These are phyloP conservation scores for Hygrophila difformis DNA, from an alignment of 257 asterid species.

Conservation along the genomic window DNA sequence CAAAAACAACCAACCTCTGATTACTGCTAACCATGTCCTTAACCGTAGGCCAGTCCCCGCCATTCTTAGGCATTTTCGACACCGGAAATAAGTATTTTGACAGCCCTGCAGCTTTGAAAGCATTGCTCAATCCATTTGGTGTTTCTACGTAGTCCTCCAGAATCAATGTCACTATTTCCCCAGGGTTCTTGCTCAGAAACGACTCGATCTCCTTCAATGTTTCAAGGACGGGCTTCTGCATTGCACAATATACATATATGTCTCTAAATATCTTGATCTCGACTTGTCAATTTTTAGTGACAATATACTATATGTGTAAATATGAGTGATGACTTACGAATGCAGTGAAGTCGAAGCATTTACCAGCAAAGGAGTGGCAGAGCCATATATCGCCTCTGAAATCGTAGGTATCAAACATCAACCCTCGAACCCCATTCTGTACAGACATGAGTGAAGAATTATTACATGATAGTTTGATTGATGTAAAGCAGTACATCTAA, in stretches of 20 bases:
- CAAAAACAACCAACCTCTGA: slow-evolving; percentile 64
- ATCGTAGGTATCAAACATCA: slow-evolving; percentile 76
- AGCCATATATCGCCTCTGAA: slow-evolving; percentile 62
- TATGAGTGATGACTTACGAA: slow-evolving; percentile 31
- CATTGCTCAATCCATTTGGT: slow-evolving; percentile 51
- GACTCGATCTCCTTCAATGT: slow-evolving; percentile 50
- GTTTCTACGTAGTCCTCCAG: slow-evolving; percentile 68
- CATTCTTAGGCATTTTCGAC: slow-evolving; percentile 56
- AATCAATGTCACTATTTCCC: slow-evolving; percentile 60
- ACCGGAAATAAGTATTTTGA: slow-evolving; percentile 62
- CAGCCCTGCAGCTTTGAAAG: slow-evolving; percentile 50
- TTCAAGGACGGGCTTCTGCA: slow-evolving; percentile 50
- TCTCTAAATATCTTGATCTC: background rate
- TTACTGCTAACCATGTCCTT: slow-evolving; percentile 52
- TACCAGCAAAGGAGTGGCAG: slow-evolving; percentile 74
- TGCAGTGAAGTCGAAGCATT: slow-evolving; percentile 50
- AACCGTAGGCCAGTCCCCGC: slow-evolving; percentile 64
- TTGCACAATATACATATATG: background rate
- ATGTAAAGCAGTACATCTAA: no score
- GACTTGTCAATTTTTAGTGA: no score
- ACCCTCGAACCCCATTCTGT: slow-evolving; percentile 70
- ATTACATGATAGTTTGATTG: no score
- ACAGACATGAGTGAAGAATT: background rate
- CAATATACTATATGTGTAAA: no score
- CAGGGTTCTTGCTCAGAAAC: slow-evolving; percentile 48